Evolutionary conservation across 306 rosid genomes (phyloP).

Genomic region (Sindora glabra): DNA sequence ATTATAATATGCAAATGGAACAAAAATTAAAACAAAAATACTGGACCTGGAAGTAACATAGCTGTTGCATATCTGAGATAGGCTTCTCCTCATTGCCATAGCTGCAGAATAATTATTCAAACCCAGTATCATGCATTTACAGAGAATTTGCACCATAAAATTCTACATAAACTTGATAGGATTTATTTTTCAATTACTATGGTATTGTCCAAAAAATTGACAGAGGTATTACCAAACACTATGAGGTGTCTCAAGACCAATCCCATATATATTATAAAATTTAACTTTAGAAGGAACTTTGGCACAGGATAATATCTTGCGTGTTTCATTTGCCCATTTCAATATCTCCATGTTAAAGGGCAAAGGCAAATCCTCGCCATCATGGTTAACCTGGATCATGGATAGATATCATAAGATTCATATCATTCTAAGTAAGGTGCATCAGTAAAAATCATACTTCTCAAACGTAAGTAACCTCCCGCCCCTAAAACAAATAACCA

Average conservation of each 20-base stretch:
- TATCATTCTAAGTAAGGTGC: background rate
- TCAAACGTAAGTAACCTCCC: background rate
- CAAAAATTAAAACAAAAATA: conserved; percentile 1
- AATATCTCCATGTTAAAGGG: conserved; percentile 75
- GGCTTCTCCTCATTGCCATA: conserved; percentile 69
- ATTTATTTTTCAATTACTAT: background rate
- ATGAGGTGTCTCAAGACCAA: conserved; percentile 65
- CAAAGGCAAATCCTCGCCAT: conserved; percentile 50
- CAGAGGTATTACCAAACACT: conserved; percentile 63
- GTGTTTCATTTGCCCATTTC: conserved; percentile 84
- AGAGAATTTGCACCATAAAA: conserved; percentile 7
- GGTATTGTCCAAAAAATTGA: background rate
- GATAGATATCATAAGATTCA: conserved; percentile 1
- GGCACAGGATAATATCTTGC: conserved; percentile 58
- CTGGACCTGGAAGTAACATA: conserved; percentile 55
- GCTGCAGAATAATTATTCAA: conserved; percentile 46
- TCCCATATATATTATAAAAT: conserved; percentile 87
- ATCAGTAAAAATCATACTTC: background rate
- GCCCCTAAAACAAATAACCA: too few relatives aligned
- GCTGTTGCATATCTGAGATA: conserved; percentile 56
- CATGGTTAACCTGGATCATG: conserved; percentile 48
- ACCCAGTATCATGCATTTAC: conserved; percentile 6
- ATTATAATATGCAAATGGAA: background rate
- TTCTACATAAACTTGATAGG: conserved; percentile 1
- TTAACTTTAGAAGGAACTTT: conserved; percentile 78